Evolutionary conservation across 1,284 basidiomycete genomes (phyloP).

Genomic region (Takashimella koratensis): DNA sequence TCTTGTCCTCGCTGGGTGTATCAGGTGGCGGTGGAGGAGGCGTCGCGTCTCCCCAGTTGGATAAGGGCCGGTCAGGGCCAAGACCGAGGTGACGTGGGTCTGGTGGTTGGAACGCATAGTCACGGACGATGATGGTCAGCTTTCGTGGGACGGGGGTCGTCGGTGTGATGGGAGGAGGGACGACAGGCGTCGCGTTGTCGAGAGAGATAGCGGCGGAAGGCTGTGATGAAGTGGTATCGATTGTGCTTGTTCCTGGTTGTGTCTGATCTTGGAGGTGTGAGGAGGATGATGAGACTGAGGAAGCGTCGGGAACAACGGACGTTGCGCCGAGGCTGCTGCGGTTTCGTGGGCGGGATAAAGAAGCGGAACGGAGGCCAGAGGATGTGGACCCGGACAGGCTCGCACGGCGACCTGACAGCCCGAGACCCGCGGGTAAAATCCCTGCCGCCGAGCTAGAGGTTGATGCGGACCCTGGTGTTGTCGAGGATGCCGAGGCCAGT

Average conservation of each 20-base stretch:
- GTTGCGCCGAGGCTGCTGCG: not conserved
- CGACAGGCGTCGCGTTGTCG: not conserved
- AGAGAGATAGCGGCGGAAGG: too few species aligned
- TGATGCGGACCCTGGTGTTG: not conserved
- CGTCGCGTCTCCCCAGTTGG: slow-evolving; percentile 18
- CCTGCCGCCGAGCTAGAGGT: not conserved
- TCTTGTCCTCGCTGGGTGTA: not conserved
- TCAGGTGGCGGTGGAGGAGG: slow-evolving; percentile 10
- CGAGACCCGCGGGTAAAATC: not conserved
- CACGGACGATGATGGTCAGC: slow-evolving; percentile 27
- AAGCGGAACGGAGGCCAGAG: not conserved
- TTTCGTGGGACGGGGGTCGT: not conserved
- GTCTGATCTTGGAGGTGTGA: not conserved
- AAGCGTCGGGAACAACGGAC: not conserved
- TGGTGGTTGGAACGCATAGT: slow-evolving; percentile 31
- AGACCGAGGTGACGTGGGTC: slow-evolving; percentile 38
- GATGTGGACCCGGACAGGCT: not conserved
- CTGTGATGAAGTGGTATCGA: too few species aligned
- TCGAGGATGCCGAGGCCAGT: not conserved
- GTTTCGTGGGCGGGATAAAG: not conserved
- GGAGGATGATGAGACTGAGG: not conserved
- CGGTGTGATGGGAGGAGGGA: not conserved
- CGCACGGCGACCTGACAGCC: not conserved
- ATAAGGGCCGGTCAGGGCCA: slow-evolving; percentile 8
- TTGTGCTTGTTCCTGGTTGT: not conserved